These are phyloP conservation scores for Aspergillus bombycis DNA, from an alignment of 2,329 filamentous ascomycete genomes.

Conservation along the genomic window DNA sequence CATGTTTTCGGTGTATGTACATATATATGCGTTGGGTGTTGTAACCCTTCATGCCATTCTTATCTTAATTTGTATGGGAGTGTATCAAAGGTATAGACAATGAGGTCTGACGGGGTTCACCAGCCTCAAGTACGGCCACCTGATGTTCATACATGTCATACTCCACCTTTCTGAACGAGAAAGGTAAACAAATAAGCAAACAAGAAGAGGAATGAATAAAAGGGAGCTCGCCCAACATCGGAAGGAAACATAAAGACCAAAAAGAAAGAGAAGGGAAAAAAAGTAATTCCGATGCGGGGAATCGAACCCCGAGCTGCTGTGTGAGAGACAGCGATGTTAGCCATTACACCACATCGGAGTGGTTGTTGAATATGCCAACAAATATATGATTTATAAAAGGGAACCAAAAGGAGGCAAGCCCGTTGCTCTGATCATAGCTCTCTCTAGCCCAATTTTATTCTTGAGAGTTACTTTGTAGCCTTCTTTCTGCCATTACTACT, in stretches of 20 bases:
- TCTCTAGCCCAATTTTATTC: no score
- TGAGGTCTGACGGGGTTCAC: neutral
- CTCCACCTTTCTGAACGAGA: no score
- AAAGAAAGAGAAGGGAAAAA: no score
- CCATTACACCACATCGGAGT: slow-evolving; percentile 2
- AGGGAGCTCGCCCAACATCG: neutral
- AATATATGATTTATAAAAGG: neutral
- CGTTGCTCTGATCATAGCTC: no score
- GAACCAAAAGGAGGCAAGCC: neutral
- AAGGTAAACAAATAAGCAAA: no score
- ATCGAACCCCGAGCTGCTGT: slow-evolving; percentile 5
- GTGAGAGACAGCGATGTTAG: slow-evolving; percentile 4
- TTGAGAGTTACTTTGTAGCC: neutral
- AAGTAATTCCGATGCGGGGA: neutral
- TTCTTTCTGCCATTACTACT: neutral
- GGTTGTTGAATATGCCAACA: neutral
- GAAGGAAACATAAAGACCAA: neutral
- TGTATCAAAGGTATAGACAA: neutral
- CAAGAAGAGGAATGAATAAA: no score
- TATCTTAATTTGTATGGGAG: neutral
- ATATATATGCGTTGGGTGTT: neutral
- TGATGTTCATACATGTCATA: neutral
- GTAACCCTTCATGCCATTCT: neutral
- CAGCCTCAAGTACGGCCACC: neutral
- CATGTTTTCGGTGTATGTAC: neutral